phyloP scores from a whole-genome alignment of 2,329 filamentous ascomycete genomes.

The Pseudogymnoascus sp. region DNA sequence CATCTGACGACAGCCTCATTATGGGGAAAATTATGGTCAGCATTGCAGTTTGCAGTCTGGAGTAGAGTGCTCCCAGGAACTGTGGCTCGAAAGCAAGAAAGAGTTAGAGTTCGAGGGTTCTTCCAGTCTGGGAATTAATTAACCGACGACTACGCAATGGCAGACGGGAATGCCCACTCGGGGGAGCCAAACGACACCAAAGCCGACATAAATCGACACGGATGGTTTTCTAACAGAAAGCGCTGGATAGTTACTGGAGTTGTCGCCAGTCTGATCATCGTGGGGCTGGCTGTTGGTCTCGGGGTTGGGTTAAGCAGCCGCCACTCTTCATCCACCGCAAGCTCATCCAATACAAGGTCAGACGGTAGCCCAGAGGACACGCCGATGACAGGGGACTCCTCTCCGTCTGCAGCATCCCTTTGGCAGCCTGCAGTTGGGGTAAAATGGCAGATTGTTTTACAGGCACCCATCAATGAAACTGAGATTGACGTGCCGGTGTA shows the following conservation, averaged over 20 bases:
- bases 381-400: background rate
- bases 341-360: background rate
- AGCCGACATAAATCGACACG: background rate
- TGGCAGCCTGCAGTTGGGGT: slow-evolving; percentile 47
- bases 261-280: background rate
- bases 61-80: background rate
- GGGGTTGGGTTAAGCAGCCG: slow-evolving; percentile 1
- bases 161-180: background rate
- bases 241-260: background rate
- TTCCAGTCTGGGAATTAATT: background rate
- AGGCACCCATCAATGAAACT: slow-evolving; percentile 28
- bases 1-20: background rate
- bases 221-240: background rate
- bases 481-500: slow-evolving; percentile 22
- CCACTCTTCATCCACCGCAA: background rate
- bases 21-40: background rate
- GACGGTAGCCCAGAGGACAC: background rate
- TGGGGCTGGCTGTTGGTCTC: background rate
- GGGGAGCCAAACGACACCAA: background rate
- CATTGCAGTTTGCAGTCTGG: background rate
- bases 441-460: slow-evolving; percentile 56
- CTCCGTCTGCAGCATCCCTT: slow-evolving; percentile 20
- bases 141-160: background rate
- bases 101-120: background rate
- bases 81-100: background rate